Base-by-base conservation (phyloP, 2,329 filamentous ascomycete species). In the Trichoderma guizhouense region DNA sequence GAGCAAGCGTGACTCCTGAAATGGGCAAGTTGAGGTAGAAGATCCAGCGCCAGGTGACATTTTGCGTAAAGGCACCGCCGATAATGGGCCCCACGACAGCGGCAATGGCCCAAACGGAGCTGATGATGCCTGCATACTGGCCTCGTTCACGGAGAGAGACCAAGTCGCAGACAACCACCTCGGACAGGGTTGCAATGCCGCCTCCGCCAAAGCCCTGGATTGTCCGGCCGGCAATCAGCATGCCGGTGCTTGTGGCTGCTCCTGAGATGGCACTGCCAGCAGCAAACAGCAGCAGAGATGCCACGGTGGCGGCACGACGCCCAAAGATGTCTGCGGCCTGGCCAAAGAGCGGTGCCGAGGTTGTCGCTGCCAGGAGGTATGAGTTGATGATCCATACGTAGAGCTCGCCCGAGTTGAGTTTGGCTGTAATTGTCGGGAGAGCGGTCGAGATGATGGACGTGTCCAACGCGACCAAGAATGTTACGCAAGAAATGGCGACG, bases 371-470 rank as follows among this genome's bases (percentile, higher is more conserved):
- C 76, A 71, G 34, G n/a, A 71, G 34, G 36, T 32, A 71, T 0
- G 39, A 15, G 21, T 58, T 58, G 18, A 47, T 28, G n/a, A 71
- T 47, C 69, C 69, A 71, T 3, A 65, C 69, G 18, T 71, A 71
- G 3, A 34, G 32, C 8, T 24, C 26, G 2, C 69, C 69, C 21
- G 39, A 51, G 14, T 66, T 39, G 30, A 71, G 43, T 6, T 24
- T 39, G 14, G 47, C 51, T 3, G 62, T 55, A 34, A 71, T 71
- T 7, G 86, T 86, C 0, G 89, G 88, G 15, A 89, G 82, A 4
- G 88, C 86, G 0, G 88, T 88, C 4, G 88, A 85, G 47, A 90
- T 82, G 75, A 89, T 88, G 14, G 86, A 88, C 4, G 83, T 77
- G 73, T 85, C 86, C 76, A 85, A 79, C 1, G 83, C 81, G 6